phyloP scores from a whole-genome alignment of 805 yeast genomes.

The Clavispora santaluciae region DNA sequence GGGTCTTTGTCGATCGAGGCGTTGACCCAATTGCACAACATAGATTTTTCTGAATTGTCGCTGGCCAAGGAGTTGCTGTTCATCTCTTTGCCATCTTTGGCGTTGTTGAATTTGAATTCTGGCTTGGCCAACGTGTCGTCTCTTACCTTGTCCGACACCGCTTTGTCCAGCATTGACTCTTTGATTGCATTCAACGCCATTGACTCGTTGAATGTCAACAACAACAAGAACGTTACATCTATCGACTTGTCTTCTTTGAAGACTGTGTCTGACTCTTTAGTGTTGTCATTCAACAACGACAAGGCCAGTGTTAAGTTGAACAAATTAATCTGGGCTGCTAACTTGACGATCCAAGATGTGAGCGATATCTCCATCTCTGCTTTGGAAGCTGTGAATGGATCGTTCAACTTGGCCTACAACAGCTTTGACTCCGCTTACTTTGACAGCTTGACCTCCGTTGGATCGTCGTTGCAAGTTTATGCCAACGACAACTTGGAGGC shows the following conservation, averaged over 20 bases:
- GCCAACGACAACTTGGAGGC: constrained; percentile 39
- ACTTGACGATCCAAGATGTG: constrained; percentile 41
- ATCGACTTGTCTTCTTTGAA: constrained; percentile 30
- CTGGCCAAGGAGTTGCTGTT: constrained; percentile 28
- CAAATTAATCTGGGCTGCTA: constrained; percentile 37
- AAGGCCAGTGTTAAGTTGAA: constrained; percentile 25
- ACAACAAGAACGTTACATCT: constrained; percentile 38
- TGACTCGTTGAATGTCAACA: constrained; percentile 35
- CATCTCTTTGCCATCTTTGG: constrained; percentile 39
- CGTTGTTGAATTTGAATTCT: constrained; percentile 31
- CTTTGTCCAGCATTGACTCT: constrained; percentile 32
- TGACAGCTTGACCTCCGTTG: constrained; percentile 29
- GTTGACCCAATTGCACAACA: constrained; percentile 34
- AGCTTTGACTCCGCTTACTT: constrained; percentile 28
- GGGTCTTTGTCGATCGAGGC: constrained; percentile 35
- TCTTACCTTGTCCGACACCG: constrained; percentile 39
- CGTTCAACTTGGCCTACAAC: constrained; percentile 37
- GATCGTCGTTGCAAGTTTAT: constrained; percentile 36
- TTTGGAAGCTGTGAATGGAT: constrained; percentile 38
- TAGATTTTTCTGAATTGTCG: constrained; percentile 31
- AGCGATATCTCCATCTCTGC: constrained; percentile 24
- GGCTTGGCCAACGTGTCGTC: constrained; percentile 31
- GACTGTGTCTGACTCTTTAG: constrained; percentile 31
- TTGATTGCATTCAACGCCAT: constrained; percentile 26
- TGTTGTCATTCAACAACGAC: constrained; percentile 38